phyloP scores from a whole-genome alignment of 2,329 filamentous ascomycete species.

The Trichoderma sp. region DNA sequence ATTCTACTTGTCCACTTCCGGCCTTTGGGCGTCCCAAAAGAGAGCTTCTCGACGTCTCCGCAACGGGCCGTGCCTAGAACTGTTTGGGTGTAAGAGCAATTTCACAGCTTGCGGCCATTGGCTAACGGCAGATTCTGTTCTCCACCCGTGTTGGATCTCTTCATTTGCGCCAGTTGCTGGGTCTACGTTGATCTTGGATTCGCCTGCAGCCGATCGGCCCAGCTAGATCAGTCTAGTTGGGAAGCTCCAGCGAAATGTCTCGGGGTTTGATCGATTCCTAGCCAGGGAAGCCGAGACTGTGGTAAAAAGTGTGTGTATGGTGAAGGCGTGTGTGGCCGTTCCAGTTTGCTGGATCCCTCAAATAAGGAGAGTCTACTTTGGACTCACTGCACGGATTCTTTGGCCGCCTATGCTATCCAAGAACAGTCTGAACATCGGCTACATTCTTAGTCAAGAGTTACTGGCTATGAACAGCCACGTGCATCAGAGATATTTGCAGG shows the following conservation, averaged over 20 bases:
- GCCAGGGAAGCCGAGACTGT: not conserved
- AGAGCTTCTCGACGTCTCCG: conserved; percentile 9
- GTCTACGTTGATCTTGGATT: not conserved
- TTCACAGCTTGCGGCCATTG: conserved; percentile 18
- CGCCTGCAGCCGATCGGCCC: not conserved
- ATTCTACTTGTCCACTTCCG: not conserved
- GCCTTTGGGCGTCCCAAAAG: not conserved
- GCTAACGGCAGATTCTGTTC: not conserved
- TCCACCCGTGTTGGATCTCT: conserved; percentile 20
- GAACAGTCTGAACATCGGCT: not conserved
- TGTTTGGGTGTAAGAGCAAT: conserved; percentile 25
- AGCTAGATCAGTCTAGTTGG: not conserved
- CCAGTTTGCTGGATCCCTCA: not conserved
- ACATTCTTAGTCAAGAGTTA: not conserved
- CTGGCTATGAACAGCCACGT: not conserved
- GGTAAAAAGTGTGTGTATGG: not conserved
- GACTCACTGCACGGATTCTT: not conserved
- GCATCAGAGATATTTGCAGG: not conserved
- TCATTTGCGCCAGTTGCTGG: conserved; percentile 2
- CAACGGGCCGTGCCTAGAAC: conserved; percentile 30
- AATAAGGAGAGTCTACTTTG: not conserved
- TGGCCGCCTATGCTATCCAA: not conserved
- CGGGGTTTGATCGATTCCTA: not conserved
- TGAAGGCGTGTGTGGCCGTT: not conserved
- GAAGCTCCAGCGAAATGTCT: not conserved